phyloP scores from a whole-genome alignment of 345 rosid genomes.

The Eucalyptus regnans region DNA sequence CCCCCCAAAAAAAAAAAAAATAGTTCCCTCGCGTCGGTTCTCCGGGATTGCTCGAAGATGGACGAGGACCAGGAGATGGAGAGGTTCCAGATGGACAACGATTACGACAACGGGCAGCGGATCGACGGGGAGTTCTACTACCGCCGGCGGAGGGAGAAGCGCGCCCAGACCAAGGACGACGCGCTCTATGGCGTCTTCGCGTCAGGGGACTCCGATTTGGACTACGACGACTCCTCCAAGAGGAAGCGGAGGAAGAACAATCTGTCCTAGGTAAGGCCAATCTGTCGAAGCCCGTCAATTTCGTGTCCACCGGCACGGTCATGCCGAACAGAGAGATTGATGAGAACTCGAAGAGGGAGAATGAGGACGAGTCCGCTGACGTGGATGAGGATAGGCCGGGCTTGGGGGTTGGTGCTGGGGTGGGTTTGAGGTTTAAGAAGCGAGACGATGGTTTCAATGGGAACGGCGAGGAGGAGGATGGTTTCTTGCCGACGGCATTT shows the following conservation, averaged over 20 bases:
- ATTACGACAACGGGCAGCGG: slow-evolving; percentile 65
- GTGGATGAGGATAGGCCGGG: slow-evolving; percentile 19
- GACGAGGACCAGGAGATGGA: slow-evolving; percentile 85
- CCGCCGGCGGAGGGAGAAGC: slow-evolving; percentile 45
- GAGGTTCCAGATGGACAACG: slow-evolving; percentile 65
- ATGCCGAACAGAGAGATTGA: slow-evolving; percentile 59
- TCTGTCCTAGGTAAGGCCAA: slow-evolving; percentile 8
- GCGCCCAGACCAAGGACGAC: slow-evolving; percentile 53
- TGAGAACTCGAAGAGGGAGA: slow-evolving; percentile 29
- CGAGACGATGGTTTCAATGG: too few species aligned
- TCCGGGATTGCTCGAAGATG: slow-evolving; percentile 10
- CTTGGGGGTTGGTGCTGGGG: too few species aligned
- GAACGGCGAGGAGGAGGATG: too few species aligned
- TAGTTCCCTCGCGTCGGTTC: neutral
- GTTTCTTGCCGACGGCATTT: too few species aligned
- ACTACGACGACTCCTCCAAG: slow-evolving; percentile 23
- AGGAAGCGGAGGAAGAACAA: slow-evolving; percentile 33
- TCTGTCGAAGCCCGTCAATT: slow-evolving; percentile 64
- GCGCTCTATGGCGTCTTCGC: slow-evolving; percentile 52
- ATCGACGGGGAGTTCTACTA: slow-evolving; percentile 53
- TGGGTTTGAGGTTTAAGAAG: too few species aligned
- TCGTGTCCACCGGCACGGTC: slow-evolving; percentile 58
- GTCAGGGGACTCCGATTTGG: slow-evolving; percentile 26
- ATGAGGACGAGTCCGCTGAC: slow-evolving; percentile 1
- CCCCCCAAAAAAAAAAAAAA: too few species aligned